Conservation (phyloP, 2,329 filamentous ascomycete species). For the Epichloe festucae region DNA sequence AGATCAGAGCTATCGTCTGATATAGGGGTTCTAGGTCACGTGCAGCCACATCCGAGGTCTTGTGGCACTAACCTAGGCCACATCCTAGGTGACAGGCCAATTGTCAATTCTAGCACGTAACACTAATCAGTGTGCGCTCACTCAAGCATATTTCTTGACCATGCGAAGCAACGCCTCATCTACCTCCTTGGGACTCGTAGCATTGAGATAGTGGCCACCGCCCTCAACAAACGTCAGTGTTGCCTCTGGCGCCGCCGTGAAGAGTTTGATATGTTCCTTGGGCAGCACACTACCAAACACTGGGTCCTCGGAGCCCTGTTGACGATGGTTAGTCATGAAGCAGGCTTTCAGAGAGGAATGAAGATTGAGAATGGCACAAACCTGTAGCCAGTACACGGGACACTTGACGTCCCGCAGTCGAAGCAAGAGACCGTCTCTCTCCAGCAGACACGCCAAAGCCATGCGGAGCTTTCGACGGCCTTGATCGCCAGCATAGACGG, state of each 20-base stretch:
- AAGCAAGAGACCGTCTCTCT: conserved; percentile 34
- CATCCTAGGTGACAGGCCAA: no score
- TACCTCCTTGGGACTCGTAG: conserved; percentile 33
- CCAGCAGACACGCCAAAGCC: conserved; percentile 30
- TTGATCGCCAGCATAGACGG: conserved; percentile 35
- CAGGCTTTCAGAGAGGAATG: background rate
- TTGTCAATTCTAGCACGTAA: no score
- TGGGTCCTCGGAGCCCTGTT: conserved; percentile 31
- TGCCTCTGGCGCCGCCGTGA: conserved; percentile 31
- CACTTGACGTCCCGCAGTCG: conserved; percentile 34
- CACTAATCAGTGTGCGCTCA: background rate
- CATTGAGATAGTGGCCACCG: conserved; percentile 36
- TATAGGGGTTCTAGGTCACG: no score
- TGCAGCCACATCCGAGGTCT: no score
- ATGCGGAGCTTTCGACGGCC: conserved; percentile 35
- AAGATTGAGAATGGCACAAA: conserved; percentile 11
- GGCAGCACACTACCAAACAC: conserved; percentile 28
- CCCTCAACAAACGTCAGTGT: conserved; percentile 30
- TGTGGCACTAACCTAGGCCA: no score
- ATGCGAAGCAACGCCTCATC: conserved; percentile 31
- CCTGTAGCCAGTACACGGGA: conserved; percentile 40
- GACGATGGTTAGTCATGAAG: background rate
- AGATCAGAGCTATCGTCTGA: no score
- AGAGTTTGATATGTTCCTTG: conserved; percentile 36
- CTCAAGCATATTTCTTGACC: conserved; percentile 20